Base-by-base conservation (phyloP, 73 alveolate species). In the Diophrys sp. region DNA sequence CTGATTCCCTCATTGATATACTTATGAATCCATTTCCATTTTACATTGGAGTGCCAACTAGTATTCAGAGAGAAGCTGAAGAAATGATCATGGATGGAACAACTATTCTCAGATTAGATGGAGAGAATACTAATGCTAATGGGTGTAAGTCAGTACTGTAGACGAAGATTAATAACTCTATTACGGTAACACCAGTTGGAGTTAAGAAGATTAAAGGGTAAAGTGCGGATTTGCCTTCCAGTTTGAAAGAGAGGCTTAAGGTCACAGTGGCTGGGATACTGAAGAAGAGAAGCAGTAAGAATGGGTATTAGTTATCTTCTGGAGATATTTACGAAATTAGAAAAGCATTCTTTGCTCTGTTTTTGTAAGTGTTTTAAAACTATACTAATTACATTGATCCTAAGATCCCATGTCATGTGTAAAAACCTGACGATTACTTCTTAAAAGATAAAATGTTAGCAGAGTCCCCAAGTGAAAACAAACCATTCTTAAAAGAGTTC, bases 11-110 rank as follows among this genome's bases (percentile, higher is more conserved):
- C 1, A 74, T 82, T n/a, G 90, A 82, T 67, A 66, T 55, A 25
- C 68, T 82, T 75, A 29, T 33, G 31, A 80, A 83, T 25, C 90
- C 90, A 14, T 67, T 82, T 8, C 90, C 90, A n/a, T 82, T 82
- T 53, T 27, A 74, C 14, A 73, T 82, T 80, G 90, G 90, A 14
- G 75, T 74, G 24, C 73, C 73, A 0, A 44, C 75, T 27, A 56
- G 76, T 14, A 26, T 82, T 69, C 14, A 28, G 2, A 74, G 29
- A 27, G 73, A 82, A 33, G 84, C 84, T 29, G 74, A 31, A 34
- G 90, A 82, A 11, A 29, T 54, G 31, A 82, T 82, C 26, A 74
- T 72, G 30, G 90, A 82, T 32, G 90, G 84, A 0, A 74, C 90
- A 25, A 66, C 27, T 44, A 82, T 82, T 28, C 32, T 82, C 1